phyloP scores from a whole-genome alignment of 1,284 basidiomycete species.

The Tremellales sp. region DNA sequence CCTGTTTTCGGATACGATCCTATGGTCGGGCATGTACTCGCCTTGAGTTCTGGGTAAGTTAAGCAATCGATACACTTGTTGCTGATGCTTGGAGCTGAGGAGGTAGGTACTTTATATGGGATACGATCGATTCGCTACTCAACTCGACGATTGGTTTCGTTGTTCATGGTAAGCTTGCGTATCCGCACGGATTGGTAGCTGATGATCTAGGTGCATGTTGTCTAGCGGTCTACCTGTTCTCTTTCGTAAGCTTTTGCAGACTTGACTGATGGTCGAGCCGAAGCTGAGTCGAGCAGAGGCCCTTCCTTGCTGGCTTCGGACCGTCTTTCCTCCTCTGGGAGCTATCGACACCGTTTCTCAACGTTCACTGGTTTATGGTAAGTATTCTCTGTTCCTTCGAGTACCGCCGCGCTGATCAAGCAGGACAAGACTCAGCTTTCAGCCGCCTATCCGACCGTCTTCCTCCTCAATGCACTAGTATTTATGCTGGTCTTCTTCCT shows the following conservation, averaged over 20 bases:
- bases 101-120: constrained; percentile 31
- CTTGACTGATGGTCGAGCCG: background rate
- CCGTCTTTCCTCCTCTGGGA: constrained; percentile 39
- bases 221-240: constrained; percentile 32
- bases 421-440: constrained; percentile 28
- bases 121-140: constrained; percentile 28
- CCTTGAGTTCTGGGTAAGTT: constrained; percentile 26
- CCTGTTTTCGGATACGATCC: constrained; percentile 36
- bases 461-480: constrained; percentile 25
- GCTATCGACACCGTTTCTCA: constrained; percentile 35
- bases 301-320: constrained; percentile 37
- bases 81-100: background rate
- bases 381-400: background rate
- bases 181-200: background rate
- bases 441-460: constrained; percentile 18
- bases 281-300: no score
- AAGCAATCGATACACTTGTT: background rate
- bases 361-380: constrained; percentile 40
- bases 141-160: constrained; percentile 31
- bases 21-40: constrained; percentile 27
- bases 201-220: constrained; percentile 18
- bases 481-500: constrained; percentile 37
- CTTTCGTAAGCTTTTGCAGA: constrained; percentile 22
- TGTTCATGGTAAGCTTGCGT: constrained; percentile 21
- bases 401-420: background rate